Conservation (phyloP, 441 rosid genomes). For the Capsella rubella region DNA sequence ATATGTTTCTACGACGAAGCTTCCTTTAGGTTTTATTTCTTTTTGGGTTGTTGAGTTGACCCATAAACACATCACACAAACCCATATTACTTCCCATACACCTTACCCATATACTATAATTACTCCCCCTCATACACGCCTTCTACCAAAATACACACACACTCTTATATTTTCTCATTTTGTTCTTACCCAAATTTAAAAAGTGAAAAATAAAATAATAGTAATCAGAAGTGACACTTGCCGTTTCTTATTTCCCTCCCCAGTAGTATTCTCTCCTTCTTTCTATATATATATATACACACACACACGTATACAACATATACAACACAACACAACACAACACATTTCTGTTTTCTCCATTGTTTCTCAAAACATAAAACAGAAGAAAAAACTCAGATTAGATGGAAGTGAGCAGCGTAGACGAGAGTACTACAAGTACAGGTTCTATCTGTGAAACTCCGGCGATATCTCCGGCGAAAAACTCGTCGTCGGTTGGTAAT, state of each 20-base stretch:
- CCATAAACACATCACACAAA: conserved; percentile 48
- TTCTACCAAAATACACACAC: conserved; percentile 23
- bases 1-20: conserved; percentile 33
- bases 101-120: conserved; percentile 47
- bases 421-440: conserved; percentile 67
- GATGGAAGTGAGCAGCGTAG: conserved; percentile 77
- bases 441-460: conserved; percentile 50
- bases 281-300: conserved; percentile 28
- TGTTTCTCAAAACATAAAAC: conserved; percentile 4
- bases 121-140: conserved; percentile 43
- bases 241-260: conserved; percentile 42
- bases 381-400: conserved; percentile 13
- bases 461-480: conserved; percentile 24
- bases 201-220: conserved; percentile 30
- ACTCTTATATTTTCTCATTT: background rate
- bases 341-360: conserved; percentile 32
- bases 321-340: conserved; percentile 16
- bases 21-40: conserved; percentile 8
- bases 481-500: conserved; percentile 58
- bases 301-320: background rate
- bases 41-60: conserved; percentile 50
- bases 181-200: conserved; percentile 15
- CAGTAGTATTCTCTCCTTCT: conserved; percentile 14
- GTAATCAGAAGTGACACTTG: conserved; percentile 32
- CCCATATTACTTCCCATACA: conserved; percentile 47